phyloP scores from a whole-genome alignment of 495 filamentous ascomycete species.

The Sporormia fimetaria region DNA sequence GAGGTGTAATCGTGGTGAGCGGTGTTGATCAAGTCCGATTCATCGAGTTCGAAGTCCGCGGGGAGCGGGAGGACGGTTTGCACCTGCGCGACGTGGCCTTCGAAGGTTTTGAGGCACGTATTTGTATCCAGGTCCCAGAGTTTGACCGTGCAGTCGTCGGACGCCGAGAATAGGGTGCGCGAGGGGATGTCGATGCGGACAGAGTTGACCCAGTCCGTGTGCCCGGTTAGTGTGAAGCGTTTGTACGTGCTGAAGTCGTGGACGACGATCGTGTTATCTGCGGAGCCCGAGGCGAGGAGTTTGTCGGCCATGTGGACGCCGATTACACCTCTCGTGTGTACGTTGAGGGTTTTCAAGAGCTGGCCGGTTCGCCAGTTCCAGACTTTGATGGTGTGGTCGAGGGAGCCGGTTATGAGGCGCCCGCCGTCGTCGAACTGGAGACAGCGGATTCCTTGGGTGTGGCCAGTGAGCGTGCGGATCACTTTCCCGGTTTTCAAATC shows the following conservation, averaged over 20 bases:
- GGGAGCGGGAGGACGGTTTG: constrained; percentile 80
- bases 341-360: constrained; percentile 69
- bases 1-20: constrained; percentile 28
- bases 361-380: constrained; percentile 96
- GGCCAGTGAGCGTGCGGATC: constrained; percentile 69
- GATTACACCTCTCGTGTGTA: constrained; percentile 72
- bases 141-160: constrained; percentile 81
- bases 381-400: constrained; percentile 72
- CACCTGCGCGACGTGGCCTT: constrained; percentile 86
- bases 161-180: constrained; percentile 80
- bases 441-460: constrained; percentile 69
- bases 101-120: constrained; percentile 63
- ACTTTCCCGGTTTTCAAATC: constrained; percentile 79
- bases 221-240: constrained; percentile 65
- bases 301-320: constrained; percentile 73
- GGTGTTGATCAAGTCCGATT: constrained; percentile 38
- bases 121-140: constrained; percentile 89
- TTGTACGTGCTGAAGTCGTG: constrained; percentile 85
- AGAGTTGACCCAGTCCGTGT: constrained; percentile 88
- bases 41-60: constrained; percentile 77
- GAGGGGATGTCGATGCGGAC: constrained; percentile 72
- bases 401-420: constrained; percentile 73
- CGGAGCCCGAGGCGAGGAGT: constrained; percentile 74
- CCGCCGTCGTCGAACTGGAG: constrained; percentile 87
- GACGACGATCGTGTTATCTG: constrained; percentile 81